A percentile compares a stretch with the other conserved stretches of the same genome.
These are phyloP conservation scores for Paramecium primaurelia DNA, from an alignment of 73 alveolate genomes.

Conservation along the genomic window DNA sequence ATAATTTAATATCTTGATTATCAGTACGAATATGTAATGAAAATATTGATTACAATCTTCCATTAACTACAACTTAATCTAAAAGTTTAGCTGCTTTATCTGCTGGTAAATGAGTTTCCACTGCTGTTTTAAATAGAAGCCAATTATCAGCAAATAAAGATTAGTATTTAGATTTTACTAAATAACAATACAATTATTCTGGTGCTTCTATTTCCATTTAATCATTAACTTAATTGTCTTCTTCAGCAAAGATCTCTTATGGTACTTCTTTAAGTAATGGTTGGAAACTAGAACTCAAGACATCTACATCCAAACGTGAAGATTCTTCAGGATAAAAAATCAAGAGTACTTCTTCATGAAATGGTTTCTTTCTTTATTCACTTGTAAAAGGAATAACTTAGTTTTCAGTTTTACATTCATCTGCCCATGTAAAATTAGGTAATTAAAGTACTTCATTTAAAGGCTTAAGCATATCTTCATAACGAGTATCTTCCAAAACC, in stretches of 20 bases:
- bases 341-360: slow-evolving; percentile 4
- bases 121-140: background rate
- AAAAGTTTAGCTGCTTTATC: background rate
- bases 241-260: background rate
- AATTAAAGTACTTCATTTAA: background rate
- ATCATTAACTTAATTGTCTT: background rate
- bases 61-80: background rate
- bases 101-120: background rate
- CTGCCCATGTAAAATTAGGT: background rate
- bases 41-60: background rate
- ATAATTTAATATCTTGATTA: background rate
- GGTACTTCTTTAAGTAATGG: slow-evolving; percentile 1
- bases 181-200: slow-evolving; percentile 5
- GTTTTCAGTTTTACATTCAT: background rate
- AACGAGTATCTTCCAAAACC: slow-evolving; percentile 18
- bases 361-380: background rate
- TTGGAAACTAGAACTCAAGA: background rate
- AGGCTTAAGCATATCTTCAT: background rate
- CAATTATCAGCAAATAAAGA: slow-evolving; percentile 29
- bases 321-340: slow-evolving; percentile 2
- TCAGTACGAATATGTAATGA: slow-evolving; percentile 5
- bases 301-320: background rate
- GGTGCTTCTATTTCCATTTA: background rate
- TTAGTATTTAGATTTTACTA: background rate
- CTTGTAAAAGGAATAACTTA: slow-evolving; percentile 19